Percentiles rank a stretch among this genome's conserved stretches.
Conservation (phyloP, 306 rosid species). For the Rosa rugosa region DNA sequence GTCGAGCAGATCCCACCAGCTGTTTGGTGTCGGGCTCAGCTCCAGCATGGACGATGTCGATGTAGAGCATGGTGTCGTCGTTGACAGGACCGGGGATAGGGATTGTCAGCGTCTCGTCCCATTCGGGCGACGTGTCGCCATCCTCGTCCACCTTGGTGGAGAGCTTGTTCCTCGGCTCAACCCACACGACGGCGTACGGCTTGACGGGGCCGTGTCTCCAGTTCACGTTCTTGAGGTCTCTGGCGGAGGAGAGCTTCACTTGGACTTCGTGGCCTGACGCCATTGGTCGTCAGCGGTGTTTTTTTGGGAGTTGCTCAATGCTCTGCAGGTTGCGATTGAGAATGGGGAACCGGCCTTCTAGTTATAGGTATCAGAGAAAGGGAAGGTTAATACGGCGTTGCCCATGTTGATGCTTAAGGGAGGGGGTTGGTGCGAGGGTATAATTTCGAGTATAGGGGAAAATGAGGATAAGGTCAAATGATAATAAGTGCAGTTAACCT, state of each 20-base stretch:
- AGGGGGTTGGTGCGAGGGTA: not conserved
- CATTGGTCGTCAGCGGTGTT: not conserved
- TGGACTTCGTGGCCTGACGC: not conserved
- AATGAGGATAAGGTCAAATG: not conserved
- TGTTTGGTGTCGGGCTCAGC: conserved; percentile 65
- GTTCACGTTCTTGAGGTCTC: conserved; percentile 7
- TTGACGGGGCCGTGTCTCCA: conserved; percentile 1
- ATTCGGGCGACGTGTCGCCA: conserved; percentile 62
- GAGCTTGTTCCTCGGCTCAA: not conserved
- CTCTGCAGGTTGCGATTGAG: not conserved
- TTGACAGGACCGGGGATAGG: conserved; percentile 55
- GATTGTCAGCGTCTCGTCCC: conserved; percentile 64
- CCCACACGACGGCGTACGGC: conserved; percentile 1
- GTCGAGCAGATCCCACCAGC: conserved; percentile 72
- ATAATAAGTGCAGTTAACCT: not conserved
- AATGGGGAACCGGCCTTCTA: not conserved
- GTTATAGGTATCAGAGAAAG: not conserved
- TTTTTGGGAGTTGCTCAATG: not conserved
- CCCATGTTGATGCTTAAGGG: not conserved
- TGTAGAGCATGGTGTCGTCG: conserved; percentile 40
- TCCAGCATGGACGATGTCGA: conserved; percentile 79
- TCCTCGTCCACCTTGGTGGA: conserved; percentile 23
- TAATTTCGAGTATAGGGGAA: not conserved
- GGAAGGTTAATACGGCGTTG: not conserved
- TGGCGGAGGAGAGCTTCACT: conserved; percentile 5